These are phyloP conservation scores for Umbelopsis vinacea DNA, from an alignment of 192 early-diverging fungal species.

Conservation along the genomic window DNA sequence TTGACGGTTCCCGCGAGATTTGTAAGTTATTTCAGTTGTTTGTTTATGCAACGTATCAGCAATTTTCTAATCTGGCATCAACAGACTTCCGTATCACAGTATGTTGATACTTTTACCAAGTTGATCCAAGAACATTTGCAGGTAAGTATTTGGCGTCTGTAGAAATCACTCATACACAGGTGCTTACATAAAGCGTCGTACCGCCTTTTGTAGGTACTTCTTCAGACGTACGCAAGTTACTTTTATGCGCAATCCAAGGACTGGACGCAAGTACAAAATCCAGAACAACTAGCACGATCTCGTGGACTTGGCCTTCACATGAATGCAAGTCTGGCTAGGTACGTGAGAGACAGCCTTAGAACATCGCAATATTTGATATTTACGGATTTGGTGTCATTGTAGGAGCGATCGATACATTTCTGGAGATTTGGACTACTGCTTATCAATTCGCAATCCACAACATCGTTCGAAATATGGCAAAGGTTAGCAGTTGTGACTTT, in stretches of 20 bases:
- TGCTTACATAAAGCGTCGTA: not conserved
- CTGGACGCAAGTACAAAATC: conserved; percentile 18
- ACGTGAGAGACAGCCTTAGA: not conserved
- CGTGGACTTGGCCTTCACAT: conserved; percentile 34
- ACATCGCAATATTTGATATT: not conserved
- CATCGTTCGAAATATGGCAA: conserved; percentile 48
- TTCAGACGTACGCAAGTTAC: conserved; percentile 18
- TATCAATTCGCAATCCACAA: conserved; percentile 44
- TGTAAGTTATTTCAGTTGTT: conserved; percentile 16
- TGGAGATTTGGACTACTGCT: conserved; percentile 29
- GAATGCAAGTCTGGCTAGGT: conserved; percentile 19
- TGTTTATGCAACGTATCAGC: not conserved
- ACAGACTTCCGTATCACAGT: not conserved
- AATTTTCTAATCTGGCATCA: not conserved
- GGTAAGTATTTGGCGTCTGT: conserved; percentile 6
- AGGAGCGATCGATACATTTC: conserved; percentile 1
- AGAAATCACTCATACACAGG: not conserved
- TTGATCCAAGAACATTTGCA: conserved; percentile 52
- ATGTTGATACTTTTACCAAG: conserved; percentile 40
- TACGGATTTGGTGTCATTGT: not conserved
- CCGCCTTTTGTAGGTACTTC: conserved; percentile 32
- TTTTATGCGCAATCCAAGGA: conserved; percentile 27
- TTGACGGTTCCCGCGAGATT: conserved; percentile 42
- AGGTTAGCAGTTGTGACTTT: not conserved
- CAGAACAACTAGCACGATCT: conserved; percentile 27